These are phyloP conservation scores for Rhodotorula paludigena DNA, from an alignment of 768 basidiomycete species.

Conservation along the genomic window DNA sequence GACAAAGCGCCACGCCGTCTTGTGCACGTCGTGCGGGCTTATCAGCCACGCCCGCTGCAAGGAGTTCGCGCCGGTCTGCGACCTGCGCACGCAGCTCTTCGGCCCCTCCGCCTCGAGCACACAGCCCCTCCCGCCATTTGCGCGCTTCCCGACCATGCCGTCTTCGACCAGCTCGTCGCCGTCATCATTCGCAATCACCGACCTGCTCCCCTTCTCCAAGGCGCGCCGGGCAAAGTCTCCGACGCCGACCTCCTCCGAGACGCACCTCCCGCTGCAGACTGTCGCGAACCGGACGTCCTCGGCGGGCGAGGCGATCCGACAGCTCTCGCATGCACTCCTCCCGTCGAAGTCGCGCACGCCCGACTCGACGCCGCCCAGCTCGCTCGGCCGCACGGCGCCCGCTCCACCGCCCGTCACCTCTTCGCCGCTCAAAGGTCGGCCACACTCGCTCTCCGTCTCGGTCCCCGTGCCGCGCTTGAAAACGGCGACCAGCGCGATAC, in stretches of 20 bases:
- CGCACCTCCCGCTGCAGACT: background rate
- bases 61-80: slow-evolving; percentile 36
- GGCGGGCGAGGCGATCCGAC: background rate
- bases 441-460: background rate
- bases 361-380: slow-evolving; percentile 3
- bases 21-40: slow-evolving; percentile 84
- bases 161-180: background rate
- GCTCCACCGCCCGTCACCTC: background rate
- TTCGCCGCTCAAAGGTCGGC: background rate
- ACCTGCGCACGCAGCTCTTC: slow-evolving; percentile 37
- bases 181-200: slow-evolving; percentile 13
- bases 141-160: slow-evolving; percentile 1
- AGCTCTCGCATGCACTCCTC: slow-evolving; percentile 2
- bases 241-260: background rate
- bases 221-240: slow-evolving; percentile 9
- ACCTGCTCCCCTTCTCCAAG: slow-evolving; percentile 25
- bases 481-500: background rate
- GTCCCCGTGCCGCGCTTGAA: too few relatives aligned
- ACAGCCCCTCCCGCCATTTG: background rate
- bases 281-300: slow-evolving; percentile 15
- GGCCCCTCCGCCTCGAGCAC: background rate
- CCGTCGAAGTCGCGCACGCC: slow-evolving; percentile 6
- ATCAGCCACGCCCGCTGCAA: slow-evolving; percentile 59
- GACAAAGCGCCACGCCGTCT: slow-evolving; percentile 78
- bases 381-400: background rate